A percentile compares a stretch with the other conserved stretches of the same genome.
These are phyloP conservation scores for Candida gigantensis DNA, from an alignment of 1,139 yeast genomes.

Conservation along the genomic window DNA sequence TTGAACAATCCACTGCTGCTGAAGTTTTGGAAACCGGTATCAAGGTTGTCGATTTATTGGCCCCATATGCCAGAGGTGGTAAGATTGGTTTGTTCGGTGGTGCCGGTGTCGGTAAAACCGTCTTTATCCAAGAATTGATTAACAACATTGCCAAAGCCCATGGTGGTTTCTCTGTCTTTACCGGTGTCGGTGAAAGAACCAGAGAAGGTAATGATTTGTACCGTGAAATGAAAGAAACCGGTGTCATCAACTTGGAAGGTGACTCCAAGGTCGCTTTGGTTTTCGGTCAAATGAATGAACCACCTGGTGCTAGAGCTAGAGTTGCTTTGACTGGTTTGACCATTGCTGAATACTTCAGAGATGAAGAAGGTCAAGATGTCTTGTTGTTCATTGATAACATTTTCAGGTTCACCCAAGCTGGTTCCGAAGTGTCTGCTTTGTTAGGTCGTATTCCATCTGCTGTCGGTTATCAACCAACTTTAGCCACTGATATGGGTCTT, in stretches of 20 bases:
- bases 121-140: conserved; percentile 98
- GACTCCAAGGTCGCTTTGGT: conserved; percentile 99
- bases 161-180: conserved; percentile 99
- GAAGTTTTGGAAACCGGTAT: conserved; percentile 99
- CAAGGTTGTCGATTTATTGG: conserved; percentile 98
- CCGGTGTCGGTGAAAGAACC: conserved; percentile 99
- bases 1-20: conserved; percentile 96
- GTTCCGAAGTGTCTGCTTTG: conserved; percentile 99
- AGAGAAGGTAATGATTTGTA: conserved; percentile 99
- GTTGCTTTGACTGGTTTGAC: conserved; percentile 99
- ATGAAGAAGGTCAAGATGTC: conserved; percentile 99
- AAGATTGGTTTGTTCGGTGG: conserved; percentile 99
- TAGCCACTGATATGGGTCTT: conserved; percentile 99
- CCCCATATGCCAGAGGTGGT: conserved; percentile 99
- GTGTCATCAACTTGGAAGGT: conserved; percentile 99
- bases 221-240: conserved; percentile 99
- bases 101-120: conserved; percentile 99
- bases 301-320: conserved; percentile 99
- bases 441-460: conserved; percentile 99
- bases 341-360: conserved; percentile 99
- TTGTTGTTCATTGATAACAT: conserved; percentile 98
- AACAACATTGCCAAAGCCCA: conserved; percentile 99
- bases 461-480: conserved; percentile 99
- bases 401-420: conserved; percentile 99
- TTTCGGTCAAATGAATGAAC: conserved; percentile 99